Base-by-base conservation (phyloP, 208 protist genomes). In the Porcisia hertigi region DNA sequence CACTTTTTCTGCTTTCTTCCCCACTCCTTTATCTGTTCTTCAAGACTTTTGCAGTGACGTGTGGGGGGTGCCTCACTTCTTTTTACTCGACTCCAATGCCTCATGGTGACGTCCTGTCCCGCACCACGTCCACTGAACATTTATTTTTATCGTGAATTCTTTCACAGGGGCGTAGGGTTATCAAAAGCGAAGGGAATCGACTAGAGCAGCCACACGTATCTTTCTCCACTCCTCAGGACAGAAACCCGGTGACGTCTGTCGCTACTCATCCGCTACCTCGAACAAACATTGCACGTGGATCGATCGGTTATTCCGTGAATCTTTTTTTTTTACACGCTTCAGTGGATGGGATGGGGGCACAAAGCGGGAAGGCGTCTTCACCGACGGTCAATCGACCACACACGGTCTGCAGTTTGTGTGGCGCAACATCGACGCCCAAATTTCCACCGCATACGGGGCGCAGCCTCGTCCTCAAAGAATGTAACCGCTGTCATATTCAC, bases 401-500 rank as follows among this genome's bases (percentile, higher is more conserved):
- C 23, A 39, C 59, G 25, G 53, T 36, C 34, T 82, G 77, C 39
- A 53, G 62, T 25, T 43, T 82, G 52, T 82, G 77, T 47, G 66
- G 45, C 55, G 60, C 49, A 9, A 57, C 52, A 14, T 1, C 39
- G 25, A 43, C 16, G 43, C 60, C 41, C 30, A 36, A 62, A 30
- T 41, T 18, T 20, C 16, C 41, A 39, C 1, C 0, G 39, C 43
- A 45, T 1, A 75, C 39, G 20, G 73, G 52, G 14, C 47, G 36
- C 34, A 54, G 5, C 5, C 34, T 45, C 18, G 20, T 25, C 54
- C 8, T 59, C 3, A 49, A 75, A 39, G 52, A 66, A 11, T 84
- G 79, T 60, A 64, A 73, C 55, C 79, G 72, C 16, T 89, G 82
- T 65, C 76, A 79, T 43, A 14, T 47, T 12, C 65, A 52, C 30